Percentiles rank a stretch among this genome's conserved stretches.
Conservation (phyloP, 1,284 basidiomycete genomes). For the Rhodotorula sp. region DNA sequence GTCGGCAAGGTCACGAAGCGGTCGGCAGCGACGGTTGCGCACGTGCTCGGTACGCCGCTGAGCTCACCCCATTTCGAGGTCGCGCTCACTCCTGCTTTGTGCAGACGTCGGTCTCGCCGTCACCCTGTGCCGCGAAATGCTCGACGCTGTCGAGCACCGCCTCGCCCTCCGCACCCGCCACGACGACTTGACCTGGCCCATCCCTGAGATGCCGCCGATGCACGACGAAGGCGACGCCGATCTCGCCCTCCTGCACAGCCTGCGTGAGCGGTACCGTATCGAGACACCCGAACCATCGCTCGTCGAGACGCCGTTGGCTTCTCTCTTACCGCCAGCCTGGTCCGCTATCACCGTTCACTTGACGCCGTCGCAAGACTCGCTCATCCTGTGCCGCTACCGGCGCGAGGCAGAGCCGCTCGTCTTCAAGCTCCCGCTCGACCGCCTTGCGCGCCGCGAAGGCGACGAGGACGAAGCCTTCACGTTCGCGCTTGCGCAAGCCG, state of each 20-base stretch:
- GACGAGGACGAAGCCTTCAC: conserved; percentile 68
- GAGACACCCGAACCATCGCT: conserved; percentile 54
- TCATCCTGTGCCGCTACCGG: conserved; percentile 80
- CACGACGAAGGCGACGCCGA: too few species aligned
- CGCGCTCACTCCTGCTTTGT: conserved; percentile 48
- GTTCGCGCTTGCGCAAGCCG: conserved; percentile 70
- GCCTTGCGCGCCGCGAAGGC: conserved; percentile 74
- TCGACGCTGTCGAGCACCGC: conserved; percentile 56
- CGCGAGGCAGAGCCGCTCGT: conserved; percentile 66
- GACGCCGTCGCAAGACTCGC: conserved; percentile 74
- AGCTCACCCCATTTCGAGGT: fast-evolving
- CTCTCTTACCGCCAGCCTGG: conserved; percentile 73
- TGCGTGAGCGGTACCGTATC: conserved; percentile 61
- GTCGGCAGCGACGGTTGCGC: conserved; percentile 60
- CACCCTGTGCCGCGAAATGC: conserved; percentile 71
- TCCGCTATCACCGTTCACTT: conserved; percentile 80
- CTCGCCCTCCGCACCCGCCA: conserved; percentile 54
- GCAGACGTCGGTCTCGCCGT: conserved; percentile 68
- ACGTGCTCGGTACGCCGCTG: conserved; percentile 63
- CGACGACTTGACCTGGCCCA: conserved; percentile 42
- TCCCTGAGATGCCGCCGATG: background rate
- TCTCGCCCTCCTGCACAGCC: conserved; percentile 47
- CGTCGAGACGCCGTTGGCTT: conserved; percentile 45
- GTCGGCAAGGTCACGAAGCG: conserved; percentile 62
- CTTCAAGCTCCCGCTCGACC: conserved; percentile 80